phyloP scores from a whole-genome alignment of 1,139 yeast species.

The Candida neerlandica region DNA sequence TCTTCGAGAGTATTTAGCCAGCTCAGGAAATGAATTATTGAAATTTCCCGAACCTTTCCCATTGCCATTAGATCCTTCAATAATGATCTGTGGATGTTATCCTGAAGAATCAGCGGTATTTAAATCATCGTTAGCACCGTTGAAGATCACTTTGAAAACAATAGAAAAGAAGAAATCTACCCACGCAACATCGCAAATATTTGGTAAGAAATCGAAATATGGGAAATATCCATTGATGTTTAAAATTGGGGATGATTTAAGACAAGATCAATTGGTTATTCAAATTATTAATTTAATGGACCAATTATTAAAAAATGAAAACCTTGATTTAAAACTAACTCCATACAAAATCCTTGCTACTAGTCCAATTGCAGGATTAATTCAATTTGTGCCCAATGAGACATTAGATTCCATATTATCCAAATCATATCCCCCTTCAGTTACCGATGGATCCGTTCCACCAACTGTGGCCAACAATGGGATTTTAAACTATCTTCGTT shows the following conservation, averaged over 20 bases:
- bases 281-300: conserved; percentile 94
- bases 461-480: conserved; percentile 41
- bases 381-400: conserved; percentile 90
- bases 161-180: conserved; percentile 26
- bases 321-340: conserved; percentile 80
- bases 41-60: conserved; percentile 57
- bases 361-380: conserved; percentile 86
- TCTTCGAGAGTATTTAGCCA: conserved; percentile 43
- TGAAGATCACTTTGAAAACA: conserved; percentile 78
- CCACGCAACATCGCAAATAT: conserved; percentile 30
- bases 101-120: conserved; percentile 85
- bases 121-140: conserved; percentile 86
- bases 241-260: conserved; percentile 91
- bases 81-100: conserved; percentile 70
- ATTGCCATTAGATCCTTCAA: conserved; percentile 71
- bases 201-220: conserved; percentile 38
- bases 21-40: conserved; percentile 41
- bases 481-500: conserved; percentile 68
- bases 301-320: conserved; percentile 82
- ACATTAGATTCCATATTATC: conserved; percentile 82
- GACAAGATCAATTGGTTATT: conserved; percentile 95
- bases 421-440: conserved; percentile 49
- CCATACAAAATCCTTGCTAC: conserved; percentile 93
- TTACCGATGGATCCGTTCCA: conserved; percentile 6
- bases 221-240: conserved; percentile 84